Conservation (phyloP, 768 basidiomycete species). For the Phanerochaete carnosa region DNA sequence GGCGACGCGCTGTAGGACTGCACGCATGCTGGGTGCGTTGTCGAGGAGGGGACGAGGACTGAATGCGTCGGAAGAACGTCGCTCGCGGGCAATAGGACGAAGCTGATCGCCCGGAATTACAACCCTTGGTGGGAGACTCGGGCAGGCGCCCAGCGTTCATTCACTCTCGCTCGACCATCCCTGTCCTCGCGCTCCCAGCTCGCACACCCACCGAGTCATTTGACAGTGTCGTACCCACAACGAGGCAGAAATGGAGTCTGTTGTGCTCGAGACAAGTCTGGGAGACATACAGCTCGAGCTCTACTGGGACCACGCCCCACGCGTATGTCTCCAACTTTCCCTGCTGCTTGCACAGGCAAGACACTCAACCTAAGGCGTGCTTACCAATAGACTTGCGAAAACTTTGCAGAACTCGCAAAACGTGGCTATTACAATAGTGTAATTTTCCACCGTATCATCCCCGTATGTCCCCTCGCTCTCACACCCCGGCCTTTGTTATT, state of each 20-base stretch:
- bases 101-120: slow-evolving; percentile 6
- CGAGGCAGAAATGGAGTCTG: slow-evolving; percentile 40
- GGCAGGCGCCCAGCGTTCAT: slow-evolving; percentile 12
- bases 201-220: not conserved
- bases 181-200: not conserved
- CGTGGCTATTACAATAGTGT: slow-evolving; percentile 91
- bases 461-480: slow-evolving; percentile 43
- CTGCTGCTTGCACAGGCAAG: not conserved
- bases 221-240: not conserved
- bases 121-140: slow-evolving; percentile 3
- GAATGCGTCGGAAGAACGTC: slow-evolving; percentile 12
- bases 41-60: slow-evolving; percentile 1
- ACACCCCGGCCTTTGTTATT: slow-evolving; percentile 4
- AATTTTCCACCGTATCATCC: slow-evolving; percentile 88
- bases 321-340: slow-evolving; percentile 31
- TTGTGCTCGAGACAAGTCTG: slow-evolving; percentile 77
- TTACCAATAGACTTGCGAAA: slow-evolving; percentile 78
- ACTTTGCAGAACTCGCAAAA: slow-evolving; percentile 89
- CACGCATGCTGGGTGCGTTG: slow-evolving; percentile 54
- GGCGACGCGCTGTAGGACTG: slow-evolving; percentile 79
- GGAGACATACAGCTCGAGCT: slow-evolving; percentile 89
- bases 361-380: slow-evolving; percentile 9
- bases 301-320: slow-evolving; percentile 90
- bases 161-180: not conserved
- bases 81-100: slow-evolving; percentile 9